Evolutionary conservation across 2,329 filamentous ascomycete genomes (phyloP), one percentile per base, ranked within the genome.

Genomic region (Scolecobasidium constrictum): DNA sequence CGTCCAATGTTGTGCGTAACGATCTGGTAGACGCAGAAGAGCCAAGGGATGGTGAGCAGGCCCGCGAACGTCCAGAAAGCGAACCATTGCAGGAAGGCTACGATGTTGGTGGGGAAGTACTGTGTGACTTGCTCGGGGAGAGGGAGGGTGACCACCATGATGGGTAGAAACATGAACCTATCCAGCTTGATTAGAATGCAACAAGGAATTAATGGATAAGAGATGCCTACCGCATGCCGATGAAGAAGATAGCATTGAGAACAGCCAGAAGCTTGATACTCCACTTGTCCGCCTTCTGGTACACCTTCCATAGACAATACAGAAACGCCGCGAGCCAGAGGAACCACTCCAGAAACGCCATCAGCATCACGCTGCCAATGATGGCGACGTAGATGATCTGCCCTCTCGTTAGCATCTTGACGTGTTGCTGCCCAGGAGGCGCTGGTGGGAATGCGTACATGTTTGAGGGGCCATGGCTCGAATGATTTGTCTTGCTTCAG

Each of bases 261-360:
- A 88, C 63, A n/a, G 86, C 81, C 38, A 96, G 68, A 4, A 88
- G 61, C 46, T 77, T 77, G 47, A 93, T 83, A 35, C 82, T 86
- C 78, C 83, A 87, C 57, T 86, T 83, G 53, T 94, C 86, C 16
- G 90, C 87, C 61, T 96, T 96, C 49, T 77, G 70, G 54, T 83
- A 94, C 21, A 90, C 87, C 60, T 95, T 94, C 56, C 78, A 67
- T 2, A 95, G 68, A 58, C 90, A 96, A 63, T 95, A 96, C 48
- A 92, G 58, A 57, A 96, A 96, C 3, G 90, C 87, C n/a, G 83
- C 78, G 33, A 96, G 72, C 86, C 88, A 95, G 12, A 96, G 74
- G 47, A 94, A 79, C 87, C 92, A 96, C 65, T 96, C 90, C 6
- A 96, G 69, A 21, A 87, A 71, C 2, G 90, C 90, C 46, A 83